Percentiles rank a stretch among this genome's conserved stretches.
phyloP scores from a whole-genome alignment of 768 basidiomycete species.

The Pleurotus djamor region DNA sequence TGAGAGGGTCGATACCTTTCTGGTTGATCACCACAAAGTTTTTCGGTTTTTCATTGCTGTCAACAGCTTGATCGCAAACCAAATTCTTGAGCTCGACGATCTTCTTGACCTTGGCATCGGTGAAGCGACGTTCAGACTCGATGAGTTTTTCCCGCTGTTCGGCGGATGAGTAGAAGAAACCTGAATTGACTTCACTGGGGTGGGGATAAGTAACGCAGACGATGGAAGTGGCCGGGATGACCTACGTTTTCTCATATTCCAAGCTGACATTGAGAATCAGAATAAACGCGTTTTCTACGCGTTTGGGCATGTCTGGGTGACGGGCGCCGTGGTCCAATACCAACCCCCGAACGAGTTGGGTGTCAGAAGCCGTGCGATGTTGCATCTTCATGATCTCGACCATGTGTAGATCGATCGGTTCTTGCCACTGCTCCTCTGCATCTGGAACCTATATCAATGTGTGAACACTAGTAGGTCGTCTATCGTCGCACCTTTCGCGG shows the following conservation, averaged over 20 bases:
- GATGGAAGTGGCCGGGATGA: conserved; percentile 16
- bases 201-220: conserved; percentile 13
- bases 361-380: conserved; percentile 96
- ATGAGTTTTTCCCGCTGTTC: conserved; percentile 99
- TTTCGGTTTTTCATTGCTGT: conserved; percentile 76
- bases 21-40: conserved; percentile 97
- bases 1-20: conserved; percentile 98
- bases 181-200: conserved; percentile 94
- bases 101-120: conserved; percentile 92
- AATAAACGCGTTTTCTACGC: conserved; percentile 94
- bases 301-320: conserved; percentile 99
- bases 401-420: conserved; percentile 99
- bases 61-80: conserved; percentile 93
- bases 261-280: conserved; percentile 95
- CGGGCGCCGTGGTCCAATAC: conserved; percentile 97
- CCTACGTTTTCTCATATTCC: conserved; percentile 99
- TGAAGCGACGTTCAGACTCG: conserved; percentile 92
- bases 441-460: conserved; percentile 29
- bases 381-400: conserved; percentile 99
- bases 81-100: conserved; percentile 95
- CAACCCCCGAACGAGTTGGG: conserved; percentile 90
- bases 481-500: conserved; percentile 47
- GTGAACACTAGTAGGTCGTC: conserved; percentile 10
- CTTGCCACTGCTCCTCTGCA: conserved; percentile 65
- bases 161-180: conserved; percentile 98